A percentile compares a stretch with the other conserved stretches of the same genome.
These are phyloP conservation scores for Alternaria burnsii DNA, from an alignment of 2,329 filamentous ascomycete genomes.

Conservation along the genomic window DNA sequence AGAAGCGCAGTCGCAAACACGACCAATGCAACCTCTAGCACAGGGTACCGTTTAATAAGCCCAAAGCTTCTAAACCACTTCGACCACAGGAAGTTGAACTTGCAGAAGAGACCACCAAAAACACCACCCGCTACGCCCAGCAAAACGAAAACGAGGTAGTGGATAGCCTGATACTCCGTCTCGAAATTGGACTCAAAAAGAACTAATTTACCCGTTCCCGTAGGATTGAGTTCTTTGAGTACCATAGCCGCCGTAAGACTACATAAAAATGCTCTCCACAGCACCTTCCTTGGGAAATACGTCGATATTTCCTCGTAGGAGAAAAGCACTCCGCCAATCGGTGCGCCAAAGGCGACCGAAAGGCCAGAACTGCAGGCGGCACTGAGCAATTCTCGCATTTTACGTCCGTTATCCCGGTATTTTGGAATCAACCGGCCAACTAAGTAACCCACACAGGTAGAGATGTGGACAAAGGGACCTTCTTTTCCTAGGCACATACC, in stretches of 20 bases:
- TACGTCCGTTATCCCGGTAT: constrained; percentile 65
- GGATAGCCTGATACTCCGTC: constrained; percentile 62
- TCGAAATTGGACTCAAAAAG: constrained; percentile 69
- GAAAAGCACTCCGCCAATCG: constrained; percentile 69
- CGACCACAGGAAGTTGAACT: constrained; percentile 65
- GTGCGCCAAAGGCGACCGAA: constrained; percentile 69
- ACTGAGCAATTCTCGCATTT: constrained; percentile 66
- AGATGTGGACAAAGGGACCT: constrained; percentile 69
- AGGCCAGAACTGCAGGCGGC: constrained; percentile 66
- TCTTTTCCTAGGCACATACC: constrained; percentile 70
- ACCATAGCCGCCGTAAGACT: constrained; percentile 64
- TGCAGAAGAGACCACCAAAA: constrained; percentile 67
- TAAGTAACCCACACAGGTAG: constrained; percentile 65
- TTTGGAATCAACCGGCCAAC: constrained; percentile 63
- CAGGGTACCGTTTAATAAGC: constrained; percentile 64
- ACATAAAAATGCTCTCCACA: constrained; percentile 68
- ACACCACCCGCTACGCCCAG: constrained; percentile 66
- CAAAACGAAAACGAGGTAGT: constrained; percentile 66
- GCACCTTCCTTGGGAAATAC: constrained; percentile 66
- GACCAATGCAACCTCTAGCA: constrained; percentile 65
- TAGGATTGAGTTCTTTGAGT: constrained; percentile 66
- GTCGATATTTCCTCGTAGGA: constrained; percentile 67
- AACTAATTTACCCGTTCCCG: constrained; percentile 67
- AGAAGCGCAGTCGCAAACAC: constrained; percentile 63
- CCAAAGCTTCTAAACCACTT: constrained; percentile 62